Base-by-base conservation (phyloP, 106 monocot genomes). In the Hemerocallis citrina region DNA sequence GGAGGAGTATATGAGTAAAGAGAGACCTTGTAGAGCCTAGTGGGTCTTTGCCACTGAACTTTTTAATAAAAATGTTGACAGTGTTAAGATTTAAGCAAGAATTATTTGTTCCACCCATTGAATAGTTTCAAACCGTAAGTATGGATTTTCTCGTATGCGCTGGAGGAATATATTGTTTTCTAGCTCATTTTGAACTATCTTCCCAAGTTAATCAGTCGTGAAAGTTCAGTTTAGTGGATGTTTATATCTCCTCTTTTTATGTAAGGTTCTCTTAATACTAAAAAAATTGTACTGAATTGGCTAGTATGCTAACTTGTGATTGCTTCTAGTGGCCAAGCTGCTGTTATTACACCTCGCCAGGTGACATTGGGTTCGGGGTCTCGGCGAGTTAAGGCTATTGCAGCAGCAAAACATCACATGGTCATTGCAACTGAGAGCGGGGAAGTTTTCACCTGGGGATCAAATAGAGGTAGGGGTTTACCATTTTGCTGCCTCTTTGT, bases 381-480 rank as follows among this genome's bases (percentile, higher is more conserved):
- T 46, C 78, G 82, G 30, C 76, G 63, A 66, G 98, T 99, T 16
- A 77, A 74, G 58, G 77, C 75, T 59, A 68, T 99, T 67, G 88
- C 81, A 46, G 98, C 84, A 47, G 98, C 98, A 29, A 99, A 99
- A 50, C 98, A 99, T 80, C 98, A 99, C 64, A 99, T 88, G 34
- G 67, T 99, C 51, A 78, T 99, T 78, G 88, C 98, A 65, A 92
- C 82, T 20, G 91, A 99, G 49, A 73, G 64, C 57, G 92, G 98
- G 51, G 92, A 92, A 23, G 92, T 99, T 59, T 99, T 85, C 65
- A 88, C 88, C 21, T 99, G 98, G 98, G 98, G 98, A 56, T 99
- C 82, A 77, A 99, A 99, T 72, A 85, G 88, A 92, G 92, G 98
- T 98, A 70, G 41, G 34, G 25, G 48, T 1, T 3, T 55, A 35